Evolutionary conservation across 129 eudicot species (phyloP), one percentile per base, ranked within the genome.

Genomic region (Flaveria brownii): DNA sequence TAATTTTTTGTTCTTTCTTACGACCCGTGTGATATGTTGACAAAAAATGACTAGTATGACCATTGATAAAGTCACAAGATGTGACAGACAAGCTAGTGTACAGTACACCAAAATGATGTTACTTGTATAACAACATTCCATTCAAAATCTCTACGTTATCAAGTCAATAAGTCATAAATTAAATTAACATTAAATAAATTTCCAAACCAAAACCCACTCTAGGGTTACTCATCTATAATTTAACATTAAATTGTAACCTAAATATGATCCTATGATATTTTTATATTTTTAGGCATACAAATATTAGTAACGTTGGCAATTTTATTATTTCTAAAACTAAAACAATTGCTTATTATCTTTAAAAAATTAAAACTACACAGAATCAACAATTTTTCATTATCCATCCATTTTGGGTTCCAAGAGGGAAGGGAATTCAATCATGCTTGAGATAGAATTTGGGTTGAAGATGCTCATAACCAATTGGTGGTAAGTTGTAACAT

Each of bases 401-500:
- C 8, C 26, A 18, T 55, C 25, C 61, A 55, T 55, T 20, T 6
- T 18, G 28, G 63, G 20, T 9, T 7, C 18, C 28, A 18, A 20
- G 30, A 56, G 12, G 12, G 6, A 56, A 56, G 4, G 50, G 63
- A 22, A 18, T 20, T 56, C 63, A 20, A 56, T 20, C 63, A 56
- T 56, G 14, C 28, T 7, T 7, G n/a, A 56, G 12, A 55, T 4
- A 8, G 56, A 15, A 10, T 20, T 2, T 22, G 15, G 33, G 10
- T 52, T 52, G 22, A 52, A 52, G 23, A 52, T 52, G 60, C 60
- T 52, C 60, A 8, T 6, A 52, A 52, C 33, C 30, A 22, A 57
- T 10, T 57, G 64, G 64, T 22, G 0, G 60, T 52, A 59, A 59
- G 64, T 22, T 20, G 60, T 52, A 59, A 59, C 65, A 59, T 59